Evolutionary conservation across 106 monocot genomes (phyloP), one percentile per base, ranked within the genome.

Genomic region (Gastrodia elata): DNA sequence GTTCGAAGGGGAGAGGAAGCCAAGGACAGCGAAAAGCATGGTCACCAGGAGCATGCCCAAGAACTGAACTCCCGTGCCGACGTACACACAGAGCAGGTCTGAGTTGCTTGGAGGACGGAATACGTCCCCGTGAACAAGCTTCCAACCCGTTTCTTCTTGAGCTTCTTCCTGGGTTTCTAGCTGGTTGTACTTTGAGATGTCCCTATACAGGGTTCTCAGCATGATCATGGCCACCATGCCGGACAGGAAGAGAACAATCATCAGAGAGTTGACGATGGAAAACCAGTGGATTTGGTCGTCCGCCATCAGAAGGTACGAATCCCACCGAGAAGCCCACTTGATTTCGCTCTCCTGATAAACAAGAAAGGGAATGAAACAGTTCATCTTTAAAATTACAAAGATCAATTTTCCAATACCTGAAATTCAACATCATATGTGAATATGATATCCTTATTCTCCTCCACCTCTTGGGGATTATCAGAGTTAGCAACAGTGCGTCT

Each of bases 161-260:
- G 92, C 90, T 73, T 97, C 93, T 80, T 97, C 93, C 82, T 97
- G 93, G 68, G 92, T 90, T 80, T 92, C 96, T 16, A 97, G 85
- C 70, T 97, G 92, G 70, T 97, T 97, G 84, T 97, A 97, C 73
- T 92, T 87, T 39, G 96, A 92, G 39, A 97, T 97, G 64, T 97
- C 96, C 24, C 92, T 73, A 77, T 91, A 97, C 3, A 97, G 74
- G 20, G 93, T 93, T 6, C 92, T 82, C 8, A 97, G 83, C 97
- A 97, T 97, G 68, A 97, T 97, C 97, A 97, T 97, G 40, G 93
- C 97, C 14, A 97, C 90, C 97, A 97, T 97, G 20, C 93, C 97
- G 10, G 97, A 93, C 10, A 97, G 90, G 83, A 97, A 97, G 55
- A 97, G 93, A 25, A 97, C 90, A 57, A 97, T 97, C 93, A 97